A percentile compares a stretch with the other conserved stretches of the same genome.
These are phyloP conservation scores for Brasilioporus rufonigricans DNA, from an alignment of 768 basidiomycete species.

Conservation along the genomic window DNA sequence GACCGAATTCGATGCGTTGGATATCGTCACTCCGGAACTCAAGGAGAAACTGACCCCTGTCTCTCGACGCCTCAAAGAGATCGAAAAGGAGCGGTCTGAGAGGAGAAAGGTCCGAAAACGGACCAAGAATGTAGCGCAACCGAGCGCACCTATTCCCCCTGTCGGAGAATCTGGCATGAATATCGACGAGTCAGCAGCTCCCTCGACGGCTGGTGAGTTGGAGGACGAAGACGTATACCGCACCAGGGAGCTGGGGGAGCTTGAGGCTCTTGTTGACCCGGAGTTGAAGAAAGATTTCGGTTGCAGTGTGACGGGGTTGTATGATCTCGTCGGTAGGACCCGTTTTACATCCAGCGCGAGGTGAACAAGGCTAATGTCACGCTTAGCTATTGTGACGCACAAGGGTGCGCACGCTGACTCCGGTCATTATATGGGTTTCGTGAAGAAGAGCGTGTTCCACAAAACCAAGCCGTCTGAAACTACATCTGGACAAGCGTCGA, in stretches of 20 bases:
- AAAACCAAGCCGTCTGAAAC: constrained; percentile 14
- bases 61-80: constrained; percentile 67
- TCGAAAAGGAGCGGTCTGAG: constrained; percentile 83
- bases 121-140: constrained; percentile 45
- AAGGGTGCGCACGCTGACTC: constrained; percentile 95
- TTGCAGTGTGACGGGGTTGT: constrained; percentile 75
- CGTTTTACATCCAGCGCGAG: not conserved
- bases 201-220: constrained; percentile 34
- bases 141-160: constrained; percentile 19
- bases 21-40: constrained; percentile 79
- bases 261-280: constrained; percentile 62
- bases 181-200: constrained; percentile 43
- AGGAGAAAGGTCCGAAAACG: constrained; percentile 78
- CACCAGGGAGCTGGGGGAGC: constrained; percentile 58
- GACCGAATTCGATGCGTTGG: constrained; percentile 81
- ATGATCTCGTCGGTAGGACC: constrained; percentile 83
- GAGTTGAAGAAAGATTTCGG: constrained; percentile 69
- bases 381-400: constrained; percentile 92
- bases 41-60: constrained; percentile 68
- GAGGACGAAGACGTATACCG: constrained; percentile 67
- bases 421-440: constrained; percentile 94
- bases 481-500: not conserved
- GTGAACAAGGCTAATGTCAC: not conserved
- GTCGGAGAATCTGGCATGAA: constrained; percentile 34
- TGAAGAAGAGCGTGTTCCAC: constrained; percentile 73